A percentile compares a stretch with the other conserved stretches of the same genome.
phyloP scores from a whole-genome alignment of 345 rosid genomes.

The Hibiscus trionum region DNA sequence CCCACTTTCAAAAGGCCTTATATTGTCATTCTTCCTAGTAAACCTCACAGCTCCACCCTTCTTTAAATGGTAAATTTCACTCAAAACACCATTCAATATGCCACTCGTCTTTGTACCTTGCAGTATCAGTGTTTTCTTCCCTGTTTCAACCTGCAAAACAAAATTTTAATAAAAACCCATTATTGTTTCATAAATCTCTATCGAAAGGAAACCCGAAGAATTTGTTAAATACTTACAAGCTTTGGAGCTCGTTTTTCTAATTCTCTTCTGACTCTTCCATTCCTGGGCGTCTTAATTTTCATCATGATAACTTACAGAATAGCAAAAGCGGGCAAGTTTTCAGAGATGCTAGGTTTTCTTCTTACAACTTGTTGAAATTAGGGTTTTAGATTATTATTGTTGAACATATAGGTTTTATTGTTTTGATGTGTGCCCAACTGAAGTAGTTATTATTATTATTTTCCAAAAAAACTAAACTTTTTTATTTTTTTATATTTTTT shows the following conservation, averaged over 20 bases:
- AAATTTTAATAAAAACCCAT: background rate
- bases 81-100: slow-evolving; percentile 52
- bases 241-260: slow-evolving; percentile 82
- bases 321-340: too few relatives aligned
- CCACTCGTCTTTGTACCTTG: slow-evolving; percentile 84
- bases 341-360: too few relatives aligned
- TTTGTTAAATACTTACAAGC: slow-evolving; percentile 29
- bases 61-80: slow-evolving; percentile 67
- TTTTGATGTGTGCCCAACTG: too few relatives aligned
- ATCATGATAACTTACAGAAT: slow-evolving; percentile 31
- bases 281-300: slow-evolving; percentile 52
- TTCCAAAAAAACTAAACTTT: too few relatives aligned
- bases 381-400: too few relatives aligned
- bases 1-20: slow-evolving; percentile 87
- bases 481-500: too few relatives aligned
- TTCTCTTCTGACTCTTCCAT: slow-evolving; percentile 43
- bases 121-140: slow-evolving; percentile 88
- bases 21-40: slow-evolving; percentile 83
- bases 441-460: too few relatives aligned
- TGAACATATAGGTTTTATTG: too few relatives aligned
- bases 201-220: background rate
- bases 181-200: background rate
- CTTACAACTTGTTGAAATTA: too few relatives aligned
- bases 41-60: slow-evolving; percentile 61
- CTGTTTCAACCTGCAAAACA: slow-evolving; percentile 61